A percentile compares a stretch with the other conserved stretches of the same genome.
These are phyloP conservation scores for Vitis rotundifolia DNA, from an alignment of 164 flowering plant species.

Conservation along the genomic window DNA sequence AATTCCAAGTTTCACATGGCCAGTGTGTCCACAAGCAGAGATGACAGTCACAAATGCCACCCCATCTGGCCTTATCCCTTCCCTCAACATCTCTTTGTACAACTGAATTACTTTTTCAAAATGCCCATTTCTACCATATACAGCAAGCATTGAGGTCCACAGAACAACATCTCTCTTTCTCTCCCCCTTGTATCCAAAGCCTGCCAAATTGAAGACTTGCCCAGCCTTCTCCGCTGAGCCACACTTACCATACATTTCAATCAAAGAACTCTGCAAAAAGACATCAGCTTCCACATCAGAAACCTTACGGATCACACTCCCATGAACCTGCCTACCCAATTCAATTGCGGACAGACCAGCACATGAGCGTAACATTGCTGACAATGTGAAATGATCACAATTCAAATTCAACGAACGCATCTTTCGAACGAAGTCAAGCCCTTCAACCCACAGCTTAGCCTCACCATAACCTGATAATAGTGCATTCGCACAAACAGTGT, in stretches of 20 bases:
- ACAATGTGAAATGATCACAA: constrained; percentile 54
- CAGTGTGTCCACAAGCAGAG: constrained; percentile 72
- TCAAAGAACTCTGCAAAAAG: constrained; percentile 58
- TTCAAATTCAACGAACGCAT: constrained; percentile 42
- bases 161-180: constrained; percentile 55
- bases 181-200: constrained; percentile 18
- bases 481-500: constrained; percentile 70
- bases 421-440: constrained; percentile 34
- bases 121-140: constrained; percentile 60
- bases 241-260: constrained; percentile 88
- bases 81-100: constrained; percentile 49
- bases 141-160: constrained; percentile 81
- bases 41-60: constrained; percentile 67
- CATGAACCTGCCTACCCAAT: constrained; percentile 64
- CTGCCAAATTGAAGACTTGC: constrained; percentile 44
- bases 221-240: constrained; percentile 54
- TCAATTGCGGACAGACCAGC: constrained; percentile 52
- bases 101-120: constrained; percentile 47
- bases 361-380: constrained; percentile 52
- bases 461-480: constrained; percentile 63
- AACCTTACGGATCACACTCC: constrained; percentile 19
- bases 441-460: constrained; percentile 51
- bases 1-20: constrained; percentile 59
- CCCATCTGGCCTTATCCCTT: constrained; percentile 58
- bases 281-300: constrained; percentile 38